phyloP scores from a whole-genome alignment of 345 rosid species.

The Rhizophora mangle region DNA sequence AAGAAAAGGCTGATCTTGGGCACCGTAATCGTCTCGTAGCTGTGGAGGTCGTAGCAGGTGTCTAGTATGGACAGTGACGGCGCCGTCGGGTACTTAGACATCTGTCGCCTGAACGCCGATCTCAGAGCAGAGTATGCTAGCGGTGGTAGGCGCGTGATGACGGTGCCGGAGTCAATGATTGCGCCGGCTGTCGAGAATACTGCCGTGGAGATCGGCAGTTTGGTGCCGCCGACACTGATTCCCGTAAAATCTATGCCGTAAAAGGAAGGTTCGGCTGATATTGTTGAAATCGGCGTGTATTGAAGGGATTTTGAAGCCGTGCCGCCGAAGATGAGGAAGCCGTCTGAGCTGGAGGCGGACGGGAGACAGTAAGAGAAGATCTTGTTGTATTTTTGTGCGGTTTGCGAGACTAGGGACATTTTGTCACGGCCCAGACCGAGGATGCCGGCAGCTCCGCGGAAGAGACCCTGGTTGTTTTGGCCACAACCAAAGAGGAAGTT shows the following conservation, averaged over 20 bases:
- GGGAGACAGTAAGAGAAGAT: constrained; percentile 89
- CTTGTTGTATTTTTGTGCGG: constrained; percentile 51
- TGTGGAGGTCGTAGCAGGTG: constrained; percentile 72
- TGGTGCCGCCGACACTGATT: constrained; percentile 54
- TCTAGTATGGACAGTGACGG: constrained; percentile 58
- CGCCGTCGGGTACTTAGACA: constrained; percentile 37
- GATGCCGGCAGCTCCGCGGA: constrained; percentile 55
- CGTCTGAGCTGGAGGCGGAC: constrained; percentile 56
- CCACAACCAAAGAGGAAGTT: constrained; percentile 76
- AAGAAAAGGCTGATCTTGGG: constrained; percentile 57
- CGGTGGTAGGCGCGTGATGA: too few species aligned
- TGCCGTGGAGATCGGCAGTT: constrained; percentile 39
- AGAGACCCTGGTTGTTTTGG: constrained; percentile 73
- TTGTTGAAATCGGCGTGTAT: constrained; percentile 55
- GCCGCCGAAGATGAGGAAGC: constrained; percentile 61
- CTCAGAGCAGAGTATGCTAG: too few species aligned
- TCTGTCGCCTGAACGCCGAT: too few species aligned
- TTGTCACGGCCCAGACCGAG: too few species aligned
- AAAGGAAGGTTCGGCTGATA: constrained; percentile 39
- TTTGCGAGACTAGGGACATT: constrained; percentile 46
- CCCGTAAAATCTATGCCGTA: constrained; percentile 62
- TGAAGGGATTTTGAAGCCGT: constrained; percentile 32
- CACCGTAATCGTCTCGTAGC: constrained; percentile 22
- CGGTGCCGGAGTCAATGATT: too few species aligned
- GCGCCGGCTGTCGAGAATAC: too few species aligned